Evolutionary conservation across 2,329 filamentous ascomycete genomes (phyloP).

Genomic region (Xylariaceae sp.): DNA sequence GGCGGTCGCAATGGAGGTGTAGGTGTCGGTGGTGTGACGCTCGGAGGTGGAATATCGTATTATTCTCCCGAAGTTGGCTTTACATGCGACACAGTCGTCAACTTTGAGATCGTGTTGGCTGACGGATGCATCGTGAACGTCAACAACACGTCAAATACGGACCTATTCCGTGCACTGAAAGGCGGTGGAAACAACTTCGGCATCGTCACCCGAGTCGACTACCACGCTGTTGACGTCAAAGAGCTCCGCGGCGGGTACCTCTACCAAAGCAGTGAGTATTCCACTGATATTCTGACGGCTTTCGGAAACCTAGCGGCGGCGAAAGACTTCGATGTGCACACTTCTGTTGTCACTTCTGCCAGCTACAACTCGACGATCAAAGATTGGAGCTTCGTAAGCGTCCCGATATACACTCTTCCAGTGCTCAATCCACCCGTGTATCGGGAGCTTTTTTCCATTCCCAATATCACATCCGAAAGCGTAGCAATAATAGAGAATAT

Average conservation of each 20-base stretch:
- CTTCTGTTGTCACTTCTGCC: conserved; percentile 11
- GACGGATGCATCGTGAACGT: conserved; percentile 9
- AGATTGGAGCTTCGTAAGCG: conserved; percentile 8
- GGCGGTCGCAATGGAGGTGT: conserved; percentile 9
- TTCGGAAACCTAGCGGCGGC: conserved; percentile 13
- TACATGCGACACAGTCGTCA: conserved; percentile 16
- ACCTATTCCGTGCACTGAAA: conserved; percentile 9
- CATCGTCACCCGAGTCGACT: conserved; percentile 4
- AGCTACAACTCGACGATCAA: conserved; percentile 8
- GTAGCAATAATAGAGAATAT: conserved; percentile 8
- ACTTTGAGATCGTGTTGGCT: conserved; percentile 14
- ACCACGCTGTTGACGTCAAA: conserved; percentile 4
- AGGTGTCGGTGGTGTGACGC: conserved; percentile 10
- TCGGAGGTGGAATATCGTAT: conserved; percentile 11
- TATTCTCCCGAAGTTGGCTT: conserved; percentile 11
- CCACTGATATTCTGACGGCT: conserved; percentile 7
- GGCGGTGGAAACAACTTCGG: conserved; percentile 11
- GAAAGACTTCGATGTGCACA: conserved; percentile 11
- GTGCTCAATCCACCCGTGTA: conserved; percentile 8
- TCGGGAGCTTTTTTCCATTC: conserved; percentile 10
- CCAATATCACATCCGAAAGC: conserved; percentile 10
- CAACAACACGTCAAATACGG: conserved; percentile 8
- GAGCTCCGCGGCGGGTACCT: conserved; percentile 13
- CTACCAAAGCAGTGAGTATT: conserved; percentile 9
- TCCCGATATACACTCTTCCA: conserved; percentile 14